Evolutionary conservation across 2,329 filamentous ascomycete genomes (phyloP), one percentile per base, ranked within the genome.

Genomic region (Nemania abortiva): DNA sequence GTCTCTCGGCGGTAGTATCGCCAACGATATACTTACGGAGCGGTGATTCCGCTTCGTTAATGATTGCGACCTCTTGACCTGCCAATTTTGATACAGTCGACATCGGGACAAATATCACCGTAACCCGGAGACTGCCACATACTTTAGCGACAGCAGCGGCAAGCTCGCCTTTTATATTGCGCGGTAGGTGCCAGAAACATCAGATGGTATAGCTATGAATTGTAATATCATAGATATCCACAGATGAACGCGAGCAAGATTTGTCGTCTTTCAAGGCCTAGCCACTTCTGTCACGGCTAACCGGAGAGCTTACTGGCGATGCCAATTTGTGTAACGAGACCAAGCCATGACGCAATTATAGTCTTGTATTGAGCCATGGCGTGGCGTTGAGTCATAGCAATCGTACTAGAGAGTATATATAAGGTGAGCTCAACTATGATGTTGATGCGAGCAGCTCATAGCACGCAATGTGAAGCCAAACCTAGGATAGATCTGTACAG

Each of bases 331-430:
- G 10, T 47, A 60, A 55, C n/a, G 31, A 52, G 27, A 53, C 68
- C 57, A 59, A 34, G 52, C 52, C 53, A 68, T 68, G 57, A 68
- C 68, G 68, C 65, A 65, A 70, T 70, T 13, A 52, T 52, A 20
- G 29, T 39, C 11, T 47, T 54, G 31, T 52, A 63, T 65, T 52
- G 54, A 42, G 54, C 63, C 39, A 69, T 66, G 37, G 1, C 24
- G 55, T 45, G 2, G 47, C 42, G 27, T 24, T 60, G 59, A 63
- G 37, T 63, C 60, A 24, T 20, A 27, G 31, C 47, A 22, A 24
- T 39, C 34, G n/a, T 27, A 24, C n/a, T 18, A n/a, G 59, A 6
- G 52, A 62, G 29, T 59, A 66, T 59, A 63, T 60, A 67, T 39
- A 29, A 39, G 52, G 54, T 42, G 52, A 62, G 20, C 18, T 56